Base-by-base conservation (phyloP, 2,329 filamentous ascomycete species). In the Aspergillus pseudoglaucus region DNA sequence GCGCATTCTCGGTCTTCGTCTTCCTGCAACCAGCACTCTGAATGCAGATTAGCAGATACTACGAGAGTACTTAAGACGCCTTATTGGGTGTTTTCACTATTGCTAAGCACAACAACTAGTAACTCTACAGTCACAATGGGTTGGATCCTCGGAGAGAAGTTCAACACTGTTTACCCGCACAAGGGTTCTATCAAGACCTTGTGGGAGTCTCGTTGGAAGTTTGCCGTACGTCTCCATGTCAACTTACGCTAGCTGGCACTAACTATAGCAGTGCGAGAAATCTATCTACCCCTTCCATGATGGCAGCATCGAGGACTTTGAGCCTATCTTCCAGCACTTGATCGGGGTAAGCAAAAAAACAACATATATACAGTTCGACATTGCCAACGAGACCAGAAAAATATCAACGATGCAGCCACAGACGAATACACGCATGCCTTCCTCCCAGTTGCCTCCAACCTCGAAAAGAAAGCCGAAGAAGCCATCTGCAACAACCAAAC, bases 151-250 rank as follows among this genome's bases (percentile, higher is more conserved):
- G 74, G 73, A 51, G 70, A 75, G 46, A 72, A 70, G 45, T 74
- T 77, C 55, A 61, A 74, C 47, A 68, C 71, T 27, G 62, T 70
- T 41, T 73, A 75, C 41, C 74, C 80, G 17, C 82, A 84, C 59
- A 79, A 83, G 55, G 71, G 75, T 30, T 78, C 77, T 20, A 82
- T 84, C 55, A 72, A 78, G 59, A 76, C 76, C 8, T 69, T 87
- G 23, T 90, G 87, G 85, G 83, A 87, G 68, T 86, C 82, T 6
- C 88, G 87, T 67, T 90, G 85, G 85, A 83, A 83, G 66, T 72
- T 77, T 55, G 82, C 82, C 4, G 82, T 84, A 68, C 48, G 77
- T 59, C 4, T 32, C 22, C 9, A 8, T 22, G 3, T 8, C 12
- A 15, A 7, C 25, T 2, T 1, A 8, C 6, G 6, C 22, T 22